A percentile compares a stretch with the other conserved stretches of the same genome.
Evolutionary conservation across 305 asterid species (phyloP).

Genomic region (Fraxinus latifolia): DNA sequence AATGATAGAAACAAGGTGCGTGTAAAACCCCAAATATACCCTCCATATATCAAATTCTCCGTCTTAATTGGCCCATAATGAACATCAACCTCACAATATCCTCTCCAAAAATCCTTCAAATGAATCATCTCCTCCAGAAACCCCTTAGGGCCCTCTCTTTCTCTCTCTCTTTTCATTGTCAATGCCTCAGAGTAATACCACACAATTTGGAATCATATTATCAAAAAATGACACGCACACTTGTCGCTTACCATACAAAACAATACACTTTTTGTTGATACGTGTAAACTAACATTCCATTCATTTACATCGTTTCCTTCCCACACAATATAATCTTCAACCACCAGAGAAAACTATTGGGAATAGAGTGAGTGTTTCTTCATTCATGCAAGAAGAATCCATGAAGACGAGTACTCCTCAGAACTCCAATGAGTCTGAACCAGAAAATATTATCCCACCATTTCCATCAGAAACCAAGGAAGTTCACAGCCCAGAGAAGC

Average conservation of each 20-base stretch:
- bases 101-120: conserved; percentile 27
- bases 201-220: conserved; percentile 35
- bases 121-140: conserved; percentile 9
- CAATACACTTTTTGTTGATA: conserved; percentile 6
- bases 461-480: not conserved
- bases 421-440: not conserved
- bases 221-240: conserved; percentile 45
- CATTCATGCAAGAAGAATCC: conserved; percentile 18
- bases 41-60: conserved; percentile 21
- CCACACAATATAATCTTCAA: conserved; percentile 16
- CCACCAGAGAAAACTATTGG: not conserved
- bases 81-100: conserved; percentile 51
- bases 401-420: conserved; percentile 24
- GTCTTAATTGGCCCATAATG: conserved; percentile 29
- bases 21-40: conserved; percentile 7
- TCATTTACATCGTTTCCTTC: conserved; percentile 22
- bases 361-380: not conserved
- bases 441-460: not conserved
- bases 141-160: conserved; percentile 13
- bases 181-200: conserved; percentile 31
- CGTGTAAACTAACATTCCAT: conserved; percentile 56
- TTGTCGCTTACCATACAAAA: conserved; percentile 56
- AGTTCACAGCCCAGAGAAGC: not conserved
- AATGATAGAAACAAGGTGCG: conserved; percentile 24
- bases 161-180: conserved; percentile 8